A percentile compares a stretch with the other conserved stretches of the same genome.
Evolutionary conservation across 768 basidiomycete species (phyloP).

Genomic region (Kwoniella shandongensis): DNA sequence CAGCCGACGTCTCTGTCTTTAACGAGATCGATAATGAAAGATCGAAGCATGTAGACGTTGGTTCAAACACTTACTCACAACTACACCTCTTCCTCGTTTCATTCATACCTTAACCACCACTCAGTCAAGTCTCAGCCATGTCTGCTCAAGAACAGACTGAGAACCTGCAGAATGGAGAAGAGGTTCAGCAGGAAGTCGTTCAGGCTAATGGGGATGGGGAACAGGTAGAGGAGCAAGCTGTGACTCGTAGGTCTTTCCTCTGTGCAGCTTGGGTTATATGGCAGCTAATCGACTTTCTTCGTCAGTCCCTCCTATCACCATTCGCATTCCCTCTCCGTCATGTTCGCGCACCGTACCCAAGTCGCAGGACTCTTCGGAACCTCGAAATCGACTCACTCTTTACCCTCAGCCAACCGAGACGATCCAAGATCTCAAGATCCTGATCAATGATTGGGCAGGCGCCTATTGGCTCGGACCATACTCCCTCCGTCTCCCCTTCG

Average conservation of each 20-base stretch:
- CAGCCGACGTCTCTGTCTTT: too few relatives aligned
- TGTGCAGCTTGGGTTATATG: background rate
- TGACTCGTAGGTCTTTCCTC: background rate
- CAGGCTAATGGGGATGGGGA: conserved; percentile 19
- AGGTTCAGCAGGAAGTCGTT: conserved; percentile 6
- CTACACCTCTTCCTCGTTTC: too few relatives aligned
- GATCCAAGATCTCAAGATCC: conserved; percentile 53
- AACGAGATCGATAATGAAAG: too few relatives aligned
- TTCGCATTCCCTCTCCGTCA: conserved; percentile 44
- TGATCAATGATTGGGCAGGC: conserved; percentile 54
- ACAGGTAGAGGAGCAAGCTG: conserved; percentile 9
- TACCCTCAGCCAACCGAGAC: conserved; percentile 51
- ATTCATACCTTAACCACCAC: too few relatives aligned
- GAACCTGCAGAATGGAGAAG: too few relatives aligned
- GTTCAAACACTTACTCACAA: too few relatives aligned
- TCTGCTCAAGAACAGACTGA: too few relatives aligned
- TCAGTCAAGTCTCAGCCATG: background rate
- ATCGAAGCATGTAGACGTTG: too few relatives aligned
- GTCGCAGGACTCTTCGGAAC: conserved; percentile 12
- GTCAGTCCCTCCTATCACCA: conserved; percentile 43
- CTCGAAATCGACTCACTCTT: conserved; percentile 33
- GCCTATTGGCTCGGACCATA: conserved; percentile 58
- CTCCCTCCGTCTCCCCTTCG: conserved; percentile 48
- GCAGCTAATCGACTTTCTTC: background rate
- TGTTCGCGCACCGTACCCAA: conserved; percentile 44